phyloP scores from a whole-genome alignment of 2,329 filamentous ascomycete genomes.

The Cladophialophora bantiana region DNA sequence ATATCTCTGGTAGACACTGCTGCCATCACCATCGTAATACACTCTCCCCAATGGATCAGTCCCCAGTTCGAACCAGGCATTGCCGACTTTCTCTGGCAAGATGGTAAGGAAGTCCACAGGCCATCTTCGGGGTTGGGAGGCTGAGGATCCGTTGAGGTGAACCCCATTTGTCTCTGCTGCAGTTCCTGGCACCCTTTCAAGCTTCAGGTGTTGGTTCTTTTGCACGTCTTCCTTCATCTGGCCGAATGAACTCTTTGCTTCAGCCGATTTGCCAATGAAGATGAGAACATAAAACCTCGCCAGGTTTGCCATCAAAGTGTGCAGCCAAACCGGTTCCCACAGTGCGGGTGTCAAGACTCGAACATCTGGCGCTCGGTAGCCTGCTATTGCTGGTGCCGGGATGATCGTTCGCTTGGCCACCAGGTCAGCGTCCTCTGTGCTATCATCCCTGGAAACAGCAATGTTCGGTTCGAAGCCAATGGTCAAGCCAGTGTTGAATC shows the following conservation, averaged over 20 bases:
- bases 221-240: slow-evolving; percentile 83
- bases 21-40: slow-evolving; percentile 46
- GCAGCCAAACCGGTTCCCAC: slow-evolving; percentile 37
- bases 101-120: slow-evolving; percentile 42
- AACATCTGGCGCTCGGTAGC: slow-evolving; percentile 40
- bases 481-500: slow-evolving; percentile 43
- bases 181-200: slow-evolving; percentile 10
- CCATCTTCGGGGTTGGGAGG: slow-evolving; percentile 19
- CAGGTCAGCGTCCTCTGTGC: slow-evolving; percentile 10
- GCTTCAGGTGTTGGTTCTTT: slow-evolving; percentile 72
- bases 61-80: slow-evolving; percentile 47
- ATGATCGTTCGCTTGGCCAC: slow-evolving; percentile 32
- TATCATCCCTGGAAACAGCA: slow-evolving; percentile 32
- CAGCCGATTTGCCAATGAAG: slow-evolving; percentile 36
- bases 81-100: slow-evolving; percentile 44
- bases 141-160: slow-evolving; percentile 27
- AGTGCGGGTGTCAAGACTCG: slow-evolving; percentile 40
- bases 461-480: slow-evolving; percentile 40
- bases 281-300: slow-evolving; percentile 42
- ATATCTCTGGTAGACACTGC: slow-evolving; percentile 46
- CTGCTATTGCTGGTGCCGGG: slow-evolving; percentile 38
- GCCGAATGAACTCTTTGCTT: slow-evolving; percentile 55
- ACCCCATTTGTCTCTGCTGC: slow-evolving; percentile 14
- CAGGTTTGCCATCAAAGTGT: slow-evolving; percentile 38
- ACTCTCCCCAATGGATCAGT: slow-evolving; percentile 45